Percentiles rank a stretch among this genome's conserved stretches.
These are phyloP conservation scores for Firmiana major DNA, from an alignment of 345 rosid genomes.

Conservation along the genomic window DNA sequence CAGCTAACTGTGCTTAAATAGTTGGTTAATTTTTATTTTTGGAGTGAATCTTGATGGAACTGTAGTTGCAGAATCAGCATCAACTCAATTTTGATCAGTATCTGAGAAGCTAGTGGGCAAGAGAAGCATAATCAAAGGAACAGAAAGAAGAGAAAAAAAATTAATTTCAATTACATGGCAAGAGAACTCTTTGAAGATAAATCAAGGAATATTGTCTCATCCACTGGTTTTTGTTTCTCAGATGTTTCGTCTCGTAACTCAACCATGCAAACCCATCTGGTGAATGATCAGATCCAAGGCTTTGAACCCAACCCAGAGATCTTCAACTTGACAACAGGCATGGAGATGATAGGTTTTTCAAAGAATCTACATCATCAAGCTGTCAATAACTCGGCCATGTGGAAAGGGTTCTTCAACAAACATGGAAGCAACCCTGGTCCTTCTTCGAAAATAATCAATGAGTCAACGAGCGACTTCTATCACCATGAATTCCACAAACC, in stretches of 20 bases:
- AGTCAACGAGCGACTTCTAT: slow-evolving; percentile 41
- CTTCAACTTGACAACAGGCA: slow-evolving; percentile 64
- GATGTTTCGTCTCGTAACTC: slow-evolving; percentile 44
- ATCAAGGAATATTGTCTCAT: slow-evolving; percentile 37
- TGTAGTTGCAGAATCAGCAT: slow-evolving; percentile 35
- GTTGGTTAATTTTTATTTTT: background rate
- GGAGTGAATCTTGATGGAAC: slow-evolving; percentile 30
- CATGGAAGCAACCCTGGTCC: slow-evolving; percentile 23
- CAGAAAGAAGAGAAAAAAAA: background rate
- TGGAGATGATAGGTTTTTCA: slow-evolving; percentile 84
- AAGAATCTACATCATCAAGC: slow-evolving; percentile 58
- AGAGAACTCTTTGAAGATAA: slow-evolving; percentile 47
- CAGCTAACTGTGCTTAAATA: slow-evolving; percentile 15
- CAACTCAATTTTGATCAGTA: slow-evolving; percentile 17
- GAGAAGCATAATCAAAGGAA: slow-evolving; percentile 17
- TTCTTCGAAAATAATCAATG: slow-evolving; percentile 38
- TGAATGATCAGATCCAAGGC: slow-evolving; percentile 67
- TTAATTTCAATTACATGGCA: slow-evolving; percentile 35
- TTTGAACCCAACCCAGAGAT: slow-evolving; percentile 53
- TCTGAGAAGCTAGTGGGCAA: slow-evolving; percentile 15
- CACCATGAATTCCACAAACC: slow-evolving; percentile 37
- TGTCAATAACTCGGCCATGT: slow-evolving; percentile 30
- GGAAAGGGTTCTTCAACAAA: slow-evolving; percentile 47
- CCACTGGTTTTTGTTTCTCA: slow-evolving; percentile 56
- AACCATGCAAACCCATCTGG: slow-evolving; percentile 43